Evolutionary conservation across 768 basidiomycete species (phyloP).

Genomic region (Suillus spraguei): DNA sequence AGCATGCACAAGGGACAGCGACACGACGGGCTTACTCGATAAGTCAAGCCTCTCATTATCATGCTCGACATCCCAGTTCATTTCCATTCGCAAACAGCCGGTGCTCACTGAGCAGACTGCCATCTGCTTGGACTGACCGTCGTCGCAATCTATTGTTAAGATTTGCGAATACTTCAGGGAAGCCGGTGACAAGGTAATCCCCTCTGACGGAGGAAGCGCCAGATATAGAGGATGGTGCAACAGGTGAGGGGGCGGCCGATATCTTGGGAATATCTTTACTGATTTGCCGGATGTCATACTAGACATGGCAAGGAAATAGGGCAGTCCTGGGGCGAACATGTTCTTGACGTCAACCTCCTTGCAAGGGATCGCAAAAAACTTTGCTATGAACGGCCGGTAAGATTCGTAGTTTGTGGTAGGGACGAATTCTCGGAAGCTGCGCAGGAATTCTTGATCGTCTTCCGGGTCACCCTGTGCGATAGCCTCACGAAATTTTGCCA

Average conservation of each 20-base stretch:
- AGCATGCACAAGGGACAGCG: not conserved
- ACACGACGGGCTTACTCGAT: not conserved
- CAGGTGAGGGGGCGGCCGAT: conserved; percentile 6
- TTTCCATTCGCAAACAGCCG: not conserved
- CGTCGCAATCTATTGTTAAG: not conserved
- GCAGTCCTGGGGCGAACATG: conserved; percentile 24
- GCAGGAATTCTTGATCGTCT: conserved; percentile 13
- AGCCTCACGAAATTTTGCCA: conserved; percentile 16
- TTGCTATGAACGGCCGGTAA: conserved; percentile 19
- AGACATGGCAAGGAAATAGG: conserved; percentile 14
- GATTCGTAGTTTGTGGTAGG: conserved; percentile 19
- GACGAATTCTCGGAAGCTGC: conserved; percentile 14
- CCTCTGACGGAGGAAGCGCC: not conserved
- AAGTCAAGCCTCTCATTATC: not conserved
- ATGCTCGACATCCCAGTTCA: not conserved
- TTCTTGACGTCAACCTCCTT: conserved; percentile 21
- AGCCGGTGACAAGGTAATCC: not conserved
- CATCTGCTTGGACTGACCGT: not conserved
- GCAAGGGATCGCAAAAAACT: conserved; percentile 20
- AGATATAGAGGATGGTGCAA: not conserved
- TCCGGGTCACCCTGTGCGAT: conserved; percentile 7
- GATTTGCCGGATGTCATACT: conserved; percentile 21
- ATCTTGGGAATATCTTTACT: conserved; percentile 16
- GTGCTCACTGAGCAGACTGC: not conserved
- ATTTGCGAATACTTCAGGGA: not conserved